A percentile compares a stretch with the other conserved stretches of the same genome.
These are phyloP conservation scores for Pneumocystis murina DNA, from an alignment of 1,139 yeast species.

Conservation along the genomic window DNA sequence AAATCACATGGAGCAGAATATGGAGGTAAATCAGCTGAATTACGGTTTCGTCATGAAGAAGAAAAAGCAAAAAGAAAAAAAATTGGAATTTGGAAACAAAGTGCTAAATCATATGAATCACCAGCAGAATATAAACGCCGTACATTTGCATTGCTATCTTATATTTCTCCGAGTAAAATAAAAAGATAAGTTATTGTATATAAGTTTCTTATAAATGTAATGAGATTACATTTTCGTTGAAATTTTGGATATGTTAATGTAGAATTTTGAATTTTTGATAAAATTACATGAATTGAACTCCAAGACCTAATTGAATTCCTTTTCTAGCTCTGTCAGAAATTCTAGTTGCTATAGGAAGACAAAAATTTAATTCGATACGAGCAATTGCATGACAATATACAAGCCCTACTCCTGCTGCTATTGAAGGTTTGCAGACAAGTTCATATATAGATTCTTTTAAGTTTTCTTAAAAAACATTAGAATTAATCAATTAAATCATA, in stretches of 20 bases:
- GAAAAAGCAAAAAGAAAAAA: conserved; percentile 39
- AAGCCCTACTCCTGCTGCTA: conserved; percentile 60
- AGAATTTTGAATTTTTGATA: conserved; percentile 4
- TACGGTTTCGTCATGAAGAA: conserved; percentile 39
- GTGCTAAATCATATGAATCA: conserved; percentile 37
- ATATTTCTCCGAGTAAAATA: not conserved
- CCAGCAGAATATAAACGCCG: conserved; percentile 68
- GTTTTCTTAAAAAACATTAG: not conserved
- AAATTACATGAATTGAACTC: conserved; percentile 60
- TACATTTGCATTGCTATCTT: not conserved
- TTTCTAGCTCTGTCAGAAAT: conserved; percentile 55
- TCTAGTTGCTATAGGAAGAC: conserved; percentile 56
- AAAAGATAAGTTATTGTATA: not conserved
- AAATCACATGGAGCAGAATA: conserved; percentile 83
- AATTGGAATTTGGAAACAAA: conserved; percentile 52
- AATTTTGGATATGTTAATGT: not conserved
- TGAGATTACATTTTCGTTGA: not conserved
- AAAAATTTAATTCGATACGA: conserved; percentile 76
- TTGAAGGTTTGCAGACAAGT: conserved; percentile 28
- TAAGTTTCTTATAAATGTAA: not conserved
- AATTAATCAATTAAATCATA: not conserved
- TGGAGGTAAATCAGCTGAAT: conserved; percentile 54
- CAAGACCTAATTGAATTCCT: conserved; percentile 89
- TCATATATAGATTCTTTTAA: not conserved
- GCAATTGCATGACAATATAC: conserved; percentile 79